A percentile compares a stretch with the other conserved stretches of the same genome.
Conservation (phyloP, 2,329 filamentous ascomycete species). For the Apiospora aurea region DNA sequence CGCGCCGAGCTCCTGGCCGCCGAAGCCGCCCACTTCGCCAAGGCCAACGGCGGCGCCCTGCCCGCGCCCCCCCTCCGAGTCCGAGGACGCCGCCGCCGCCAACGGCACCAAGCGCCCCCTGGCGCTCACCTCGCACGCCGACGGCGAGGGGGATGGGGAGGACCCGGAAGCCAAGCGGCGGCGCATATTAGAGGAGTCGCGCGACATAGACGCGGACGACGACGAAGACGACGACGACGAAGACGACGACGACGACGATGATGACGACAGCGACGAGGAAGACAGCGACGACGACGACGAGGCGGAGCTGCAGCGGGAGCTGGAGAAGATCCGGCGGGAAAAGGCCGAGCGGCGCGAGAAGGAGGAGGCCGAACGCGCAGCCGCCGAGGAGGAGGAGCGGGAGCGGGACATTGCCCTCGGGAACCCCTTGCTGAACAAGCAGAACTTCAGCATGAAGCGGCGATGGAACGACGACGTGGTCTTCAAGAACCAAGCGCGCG, state of each 20-base stretch:
- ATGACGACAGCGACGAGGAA: conserved; percentile 58
- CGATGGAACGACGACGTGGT: conserved; percentile 98
- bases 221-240: conserved; percentile 51
- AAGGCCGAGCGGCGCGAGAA: conserved; percentile 80
- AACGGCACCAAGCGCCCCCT: conserved; percentile 69
- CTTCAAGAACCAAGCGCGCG: conserved; percentile 97
- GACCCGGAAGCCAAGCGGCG: conserved; percentile 83
- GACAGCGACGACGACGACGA: conserved; percentile 86
- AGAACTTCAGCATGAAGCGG: conserved; percentile 89
- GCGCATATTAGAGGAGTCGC: conserved; percentile 85
- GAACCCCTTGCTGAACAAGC: conserved; percentile 89
- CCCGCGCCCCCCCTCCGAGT: conserved; percentile 53
- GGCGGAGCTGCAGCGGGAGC: conserved; percentile 87
- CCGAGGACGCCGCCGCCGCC: conserved; percentile 46
- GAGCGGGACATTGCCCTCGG: conserved; percentile 90
- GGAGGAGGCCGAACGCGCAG: conserved; percentile 83
- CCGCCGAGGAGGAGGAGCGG: conserved; percentile 80
- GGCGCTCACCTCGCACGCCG: conserved; percentile 52
- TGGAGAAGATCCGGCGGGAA: conserved; percentile 93
- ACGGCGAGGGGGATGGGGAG: conserved; percentile 55
- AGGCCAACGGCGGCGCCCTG: conserved; percentile 67
- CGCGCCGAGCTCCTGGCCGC: conserved; percentile 88
- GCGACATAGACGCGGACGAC: conserved; percentile 84
- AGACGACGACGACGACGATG: conserved; percentile 36
- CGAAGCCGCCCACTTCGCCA: conserved; percentile 86